phyloP scores from a whole-genome alignment of 805 yeast species.

The Candida rishiriensis region DNA sequence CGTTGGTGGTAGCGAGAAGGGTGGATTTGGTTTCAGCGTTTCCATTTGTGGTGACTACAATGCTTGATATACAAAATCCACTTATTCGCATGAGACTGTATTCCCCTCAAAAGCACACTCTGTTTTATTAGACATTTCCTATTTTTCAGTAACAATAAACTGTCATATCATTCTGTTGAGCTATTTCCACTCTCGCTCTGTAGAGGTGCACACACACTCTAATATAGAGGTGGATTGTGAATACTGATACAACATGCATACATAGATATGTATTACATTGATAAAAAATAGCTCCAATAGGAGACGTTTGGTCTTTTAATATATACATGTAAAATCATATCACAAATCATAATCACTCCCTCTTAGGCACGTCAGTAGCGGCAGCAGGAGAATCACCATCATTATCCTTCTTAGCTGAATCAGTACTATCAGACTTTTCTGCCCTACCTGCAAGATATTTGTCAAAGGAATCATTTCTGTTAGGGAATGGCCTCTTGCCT shows the following conservation, averaged over 20 bases:
- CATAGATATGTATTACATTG: background rate
- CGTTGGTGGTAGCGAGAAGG: constrained; percentile 32
- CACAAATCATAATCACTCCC: background rate
- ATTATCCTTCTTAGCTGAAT: background rate
- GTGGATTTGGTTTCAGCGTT: constrained; percentile 44
- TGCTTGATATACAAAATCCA: background rate
- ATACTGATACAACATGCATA: background rate
- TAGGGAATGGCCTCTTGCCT: constrained; percentile 76
- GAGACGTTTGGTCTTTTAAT: background rate
- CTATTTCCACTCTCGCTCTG: background rate
- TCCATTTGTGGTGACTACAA: constrained; percentile 23
- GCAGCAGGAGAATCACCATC: background rate
- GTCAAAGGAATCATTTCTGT: constrained; percentile 83
- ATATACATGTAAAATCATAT: background rate
- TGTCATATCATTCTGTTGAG: background rate
- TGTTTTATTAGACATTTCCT: background rate
- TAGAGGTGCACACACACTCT: background rate
- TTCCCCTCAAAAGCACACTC: background rate
- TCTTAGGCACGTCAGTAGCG: background rate
- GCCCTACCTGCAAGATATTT: constrained; percentile 56
- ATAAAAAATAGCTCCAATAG: background rate
- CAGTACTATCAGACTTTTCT: constrained; percentile 6
- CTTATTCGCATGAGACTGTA: background rate
- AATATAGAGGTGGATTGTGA: too few relatives aligned
- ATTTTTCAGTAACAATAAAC: background rate